Conservation (phyloP, 2,329 filamentous ascomycete species). For the Escovopsis weberi region DNA sequence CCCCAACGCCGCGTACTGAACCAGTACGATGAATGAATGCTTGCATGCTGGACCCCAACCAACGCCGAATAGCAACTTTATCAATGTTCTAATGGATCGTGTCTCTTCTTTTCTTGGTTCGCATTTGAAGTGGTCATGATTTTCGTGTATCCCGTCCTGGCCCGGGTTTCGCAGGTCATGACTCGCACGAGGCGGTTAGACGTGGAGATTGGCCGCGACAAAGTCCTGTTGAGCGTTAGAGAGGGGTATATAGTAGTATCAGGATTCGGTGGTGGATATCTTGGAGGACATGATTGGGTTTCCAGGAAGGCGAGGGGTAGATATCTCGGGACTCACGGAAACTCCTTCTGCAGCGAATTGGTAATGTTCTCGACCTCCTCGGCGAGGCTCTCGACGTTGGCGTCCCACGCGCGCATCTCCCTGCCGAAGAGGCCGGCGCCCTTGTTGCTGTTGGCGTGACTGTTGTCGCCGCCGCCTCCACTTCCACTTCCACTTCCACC, state of each 20-base stretch:
- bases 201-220: conserved; percentile 37
- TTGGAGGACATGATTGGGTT: no score
- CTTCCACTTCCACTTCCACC: conserved; percentile 51
- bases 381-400: conserved; percentile 70
- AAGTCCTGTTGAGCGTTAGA: conserved; percentile 29
- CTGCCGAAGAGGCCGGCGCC: conserved; percentile 49
- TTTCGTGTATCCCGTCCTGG: no score
- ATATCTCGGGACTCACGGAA: conserved; percentile 33
- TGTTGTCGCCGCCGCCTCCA: no score
- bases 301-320: not conserved
- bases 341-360: conserved; percentile 64
- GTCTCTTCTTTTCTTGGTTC: no score
- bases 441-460: conserved; percentile 51
- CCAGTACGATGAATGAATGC: no score
- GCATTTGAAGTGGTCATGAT: no score
- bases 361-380: conserved; percentile 85
- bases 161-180: not conserved
- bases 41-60: not conserved
- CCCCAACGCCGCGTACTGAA: no score
- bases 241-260: not conserved
- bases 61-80: not conserved
- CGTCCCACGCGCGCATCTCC: conserved; percentile 76
- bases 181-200: conserved; percentile 7
- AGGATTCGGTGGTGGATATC: not conserved
- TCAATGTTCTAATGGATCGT: no score